Evolutionary conservation across 2,329 filamentous ascomycete species (phyloP), one percentile per base, ranked within the genome.

Genomic region (Xylariaceae sp.): DNA sequence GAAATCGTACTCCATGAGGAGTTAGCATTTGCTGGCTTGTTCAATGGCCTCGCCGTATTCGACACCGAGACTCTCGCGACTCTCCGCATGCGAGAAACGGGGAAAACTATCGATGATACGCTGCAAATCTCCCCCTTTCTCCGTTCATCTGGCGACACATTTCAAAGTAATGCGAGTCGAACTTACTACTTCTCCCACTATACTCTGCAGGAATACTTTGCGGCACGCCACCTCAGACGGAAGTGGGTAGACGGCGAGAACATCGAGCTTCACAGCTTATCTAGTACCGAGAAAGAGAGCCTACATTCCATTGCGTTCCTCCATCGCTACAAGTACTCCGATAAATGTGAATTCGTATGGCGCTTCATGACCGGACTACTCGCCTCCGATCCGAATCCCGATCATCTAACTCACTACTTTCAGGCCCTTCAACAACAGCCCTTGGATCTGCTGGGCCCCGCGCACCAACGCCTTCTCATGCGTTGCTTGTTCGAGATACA

Each of bases 181-280:
- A 68, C 39, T 39, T 77, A 76, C 56, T 71, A 77, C 59, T 77
- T 78, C 53, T 37, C 77, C 30, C 75, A 78, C 58, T 62, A 77
- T 7, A 77, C 75, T 1, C 74, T 75, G 58, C 75, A 77, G 58
- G 76, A 77, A 62, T 77, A 69, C 55, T 77, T 77, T 66, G 75
- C 75, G 0, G 75, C 75, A 2, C 67, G 62, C 18, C 74, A 76
- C 62, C 76, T 77, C 61, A 67, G 69, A 17, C 65, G 65, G 39
- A 64, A 69, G 30, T 76, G 71, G 71, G 64, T 47, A 67, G 35
- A 57, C 7, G 9, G 34, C 55, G 17, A 35, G 61, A 11, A 48
- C n/a, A 13, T 55, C n/a, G 5, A 34, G 18, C 47, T 56, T 4
- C 54, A 30, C 23, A 30, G 23, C 23, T 4, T 30, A 4, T 5